Base-by-base conservation (phyloP, 169 alveolate species). In the Plasmodium sp. region DNA sequence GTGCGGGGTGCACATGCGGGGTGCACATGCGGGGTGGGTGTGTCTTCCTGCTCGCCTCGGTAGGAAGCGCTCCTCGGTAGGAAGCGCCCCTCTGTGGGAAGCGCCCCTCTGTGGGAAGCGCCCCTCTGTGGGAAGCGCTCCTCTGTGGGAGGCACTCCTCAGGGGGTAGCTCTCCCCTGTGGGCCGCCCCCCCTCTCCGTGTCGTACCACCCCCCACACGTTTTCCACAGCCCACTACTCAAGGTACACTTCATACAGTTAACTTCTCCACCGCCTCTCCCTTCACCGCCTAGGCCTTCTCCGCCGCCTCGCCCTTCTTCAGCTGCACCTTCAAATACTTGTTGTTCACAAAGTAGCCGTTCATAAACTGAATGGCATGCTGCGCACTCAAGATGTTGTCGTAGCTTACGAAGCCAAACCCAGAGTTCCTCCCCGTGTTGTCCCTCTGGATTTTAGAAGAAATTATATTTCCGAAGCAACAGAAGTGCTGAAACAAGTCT, bases 401-500 rank as follows among this genome's bases (percentile, higher is more conserved):
- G 85, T 97, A 98, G 31, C 98, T 96, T 33, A 98, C 99, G 84
- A 98, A 98, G n/a, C 98, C 99, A 84, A 96, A 98, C 12, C 99
- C 99, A 39, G 97, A 92, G 83, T 96, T 96, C 75, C 91, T 80
- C 10, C 97, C 97, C 39, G 96, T 94, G 54, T 96, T 97, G 77
- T 98, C 99, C 72, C 97, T 96, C 95, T 98, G 98, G 34, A 98
- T 97, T 81, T 97, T 96, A 1, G 99, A 99, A 5, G 99, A 97
- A 14, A 98, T 92, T n/a, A 98, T 94, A 62, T 97, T 97, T 5
- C 99, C 99, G 75, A 97, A 97, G 6, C 97, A 96, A 56, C 98
- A 96, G 81, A 98, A 98, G 93, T 96, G 98, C 74, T 84, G 94
- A 31, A 97, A 94, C 5, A 98, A 96, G 36, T 98, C 99, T 6